These are phyloP conservation scores for Naganishia albida DNA, from an alignment of 1,284 basidiomycete genomes.

Conservation along the genomic window DNA sequence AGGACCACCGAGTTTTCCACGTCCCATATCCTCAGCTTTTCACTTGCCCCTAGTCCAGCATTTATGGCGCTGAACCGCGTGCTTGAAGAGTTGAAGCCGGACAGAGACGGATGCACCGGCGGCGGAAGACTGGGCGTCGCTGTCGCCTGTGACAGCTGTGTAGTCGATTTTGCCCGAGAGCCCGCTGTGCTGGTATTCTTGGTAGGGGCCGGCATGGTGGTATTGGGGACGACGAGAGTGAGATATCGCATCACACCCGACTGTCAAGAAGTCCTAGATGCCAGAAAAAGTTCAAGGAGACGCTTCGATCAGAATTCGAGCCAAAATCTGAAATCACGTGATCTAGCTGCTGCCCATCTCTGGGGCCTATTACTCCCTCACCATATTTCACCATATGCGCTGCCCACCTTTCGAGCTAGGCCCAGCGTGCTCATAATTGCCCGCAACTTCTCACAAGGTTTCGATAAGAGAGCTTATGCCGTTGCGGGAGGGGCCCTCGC, in stretches of 20 bases:
- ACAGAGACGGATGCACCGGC: slow-evolving; percentile 43
- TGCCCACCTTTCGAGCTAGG: too few relatives aligned
- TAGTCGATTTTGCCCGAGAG: slow-evolving; percentile 32
- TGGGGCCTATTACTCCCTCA: too few relatives aligned
- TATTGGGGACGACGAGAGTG: neutral
- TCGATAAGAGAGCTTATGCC: too few relatives aligned
- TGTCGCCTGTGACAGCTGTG: slow-evolving; percentile 38
- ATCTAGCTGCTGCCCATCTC: neutral
- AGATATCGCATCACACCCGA: neutral
- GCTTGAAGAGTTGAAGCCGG: slow-evolving; percentile 49
- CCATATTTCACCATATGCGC: too few relatives aligned
- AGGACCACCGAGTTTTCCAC: slow-evolving; percentile 46
- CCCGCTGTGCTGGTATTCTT: slow-evolving; percentile 22
- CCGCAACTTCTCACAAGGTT: too few relatives aligned
- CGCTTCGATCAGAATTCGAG: neutral
- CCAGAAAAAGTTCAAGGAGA: slow-evolving; percentile 11
- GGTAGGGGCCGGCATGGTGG: slow-evolving; percentile 8
- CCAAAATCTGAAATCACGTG: too few relatives aligned
- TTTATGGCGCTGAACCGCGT: slow-evolving; percentile 50
- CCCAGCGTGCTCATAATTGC: too few relatives aligned
- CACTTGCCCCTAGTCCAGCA: slow-evolving; percentile 47
- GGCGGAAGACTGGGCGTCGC: slow-evolving; percentile 37
- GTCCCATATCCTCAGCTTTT: slow-evolving; percentile 53
- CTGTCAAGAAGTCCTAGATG: neutral
- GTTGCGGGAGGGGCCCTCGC: too few relatives aligned